phyloP scores from a whole-genome alignment of 2,329 filamentous ascomycete genomes.

The Torrubiella hemipterigena region DNA sequence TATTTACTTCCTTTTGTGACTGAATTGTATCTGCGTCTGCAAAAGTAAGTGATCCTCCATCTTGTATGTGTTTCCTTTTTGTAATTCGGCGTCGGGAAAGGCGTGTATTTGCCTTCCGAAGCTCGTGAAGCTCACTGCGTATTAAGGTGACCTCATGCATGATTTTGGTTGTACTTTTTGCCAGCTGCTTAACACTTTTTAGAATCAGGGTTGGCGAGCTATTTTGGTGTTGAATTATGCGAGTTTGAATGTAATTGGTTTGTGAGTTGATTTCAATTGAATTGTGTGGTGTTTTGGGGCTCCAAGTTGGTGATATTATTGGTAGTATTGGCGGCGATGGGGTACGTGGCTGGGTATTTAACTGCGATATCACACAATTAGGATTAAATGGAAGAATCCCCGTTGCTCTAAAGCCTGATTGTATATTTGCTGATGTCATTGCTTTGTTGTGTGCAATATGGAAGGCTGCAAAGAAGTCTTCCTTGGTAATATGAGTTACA shows the following conservation, averaged over 20 bases:
- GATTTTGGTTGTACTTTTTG: conserved; percentile 4
- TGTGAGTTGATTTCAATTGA: not conserved
- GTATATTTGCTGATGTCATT: conserved; percentile 16
- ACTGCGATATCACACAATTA: conserved; percentile 18
- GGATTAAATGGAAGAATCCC: conserved; percentile 18
- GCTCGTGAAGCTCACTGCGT: no score
- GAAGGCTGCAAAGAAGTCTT: conserved; percentile 15
- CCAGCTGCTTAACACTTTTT: conserved; percentile 2
- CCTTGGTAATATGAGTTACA: conserved; percentile 18
- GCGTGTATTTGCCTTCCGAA: no score
- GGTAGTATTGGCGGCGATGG: conserved; percentile 3
- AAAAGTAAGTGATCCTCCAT: no score
- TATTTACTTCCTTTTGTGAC: no score
- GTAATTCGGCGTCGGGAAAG: no score
- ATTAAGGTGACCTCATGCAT: not conserved
- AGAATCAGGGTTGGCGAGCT: conserved; percentile 5
- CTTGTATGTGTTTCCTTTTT: no score
- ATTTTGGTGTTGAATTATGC: conserved; percentile 2
- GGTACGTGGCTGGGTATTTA: conserved; percentile 14
- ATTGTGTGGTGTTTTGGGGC: not conserved
- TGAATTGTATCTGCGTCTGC: no score
- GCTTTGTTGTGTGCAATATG: conserved; percentile 12
- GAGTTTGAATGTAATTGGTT: conserved; percentile 2
- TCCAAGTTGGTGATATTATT: not conserved
- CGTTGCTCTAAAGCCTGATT: conserved; percentile 16